Evolutionary conservation across 805 yeast species (phyloP), one percentile per base, ranked within the genome.

Genomic region (Candida gorgasii): DNA sequence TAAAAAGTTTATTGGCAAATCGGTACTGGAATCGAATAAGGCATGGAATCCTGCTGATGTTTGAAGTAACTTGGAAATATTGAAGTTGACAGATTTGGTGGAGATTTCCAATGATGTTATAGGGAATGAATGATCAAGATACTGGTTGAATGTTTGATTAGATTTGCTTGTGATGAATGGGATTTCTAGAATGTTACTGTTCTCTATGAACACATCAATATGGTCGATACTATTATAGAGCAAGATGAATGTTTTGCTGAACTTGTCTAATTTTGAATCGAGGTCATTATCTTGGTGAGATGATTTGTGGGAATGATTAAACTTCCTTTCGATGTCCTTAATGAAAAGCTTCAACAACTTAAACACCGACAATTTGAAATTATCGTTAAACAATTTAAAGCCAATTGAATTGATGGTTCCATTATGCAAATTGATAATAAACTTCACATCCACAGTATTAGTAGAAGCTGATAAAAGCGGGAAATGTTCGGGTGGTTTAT

Each of bases 31-130:
- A 2, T 63, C 58, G 49, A 70, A 71, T 13, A 67, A 51, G 5
- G 63, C 62, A 30, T 67, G 68, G 46, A 61, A 71, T 0, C 75
- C 76, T 3, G 75, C 73, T 36, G 70, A 29, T 45, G 52, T 40
- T 26, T 52, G 16, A 30, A 44, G 29, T 27, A 65, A 32, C 41
- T 57, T 49, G 41, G 36, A 49, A 38, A 47, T 53, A 50, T 47
- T 69, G 32, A 50, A 59, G 30, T 51, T 62, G 12, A 57, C 39
- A 1, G 64, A 51, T 37, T 62, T 63, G 15, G 55, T 41, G 20
- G 44, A 42, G 11, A 66, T 26, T 8, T 59, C 61, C 16, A 64
- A 47, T 1, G 58, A 56, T 9, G 58, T 49, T 6, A 39, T 34
- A 8, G 66, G 65, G 12, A 24, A 39, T 7, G 42, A 37, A 5